A percentile compares a stretch with the other conserved stretches of the same genome.
phyloP scores from a whole-genome alignment of 192 early-diverging fungal species.

The Entophlyctis luteolus region DNA sequence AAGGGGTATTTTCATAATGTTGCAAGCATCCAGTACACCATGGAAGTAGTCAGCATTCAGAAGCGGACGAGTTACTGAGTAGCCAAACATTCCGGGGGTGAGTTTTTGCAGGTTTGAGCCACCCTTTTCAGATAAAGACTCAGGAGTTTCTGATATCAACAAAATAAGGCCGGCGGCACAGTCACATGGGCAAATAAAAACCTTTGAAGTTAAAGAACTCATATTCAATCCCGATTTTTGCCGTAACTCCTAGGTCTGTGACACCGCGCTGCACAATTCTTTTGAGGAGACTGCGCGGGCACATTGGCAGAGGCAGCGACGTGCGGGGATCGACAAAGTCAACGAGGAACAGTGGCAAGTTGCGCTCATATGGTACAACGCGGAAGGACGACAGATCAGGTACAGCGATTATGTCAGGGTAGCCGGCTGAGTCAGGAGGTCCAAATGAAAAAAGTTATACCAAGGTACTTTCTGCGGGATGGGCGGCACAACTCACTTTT shows the following conservation, averaged over 20 bases:
- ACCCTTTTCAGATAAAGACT: constrained; percentile 59
- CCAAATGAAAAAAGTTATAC: neutral
- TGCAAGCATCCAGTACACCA: constrained; percentile 62
- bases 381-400: constrained; percentile 65
- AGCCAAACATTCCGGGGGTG: constrained; percentile 81
- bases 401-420: constrained; percentile 60
- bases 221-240: constrained; percentile 60
- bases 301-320: constrained; percentile 53
- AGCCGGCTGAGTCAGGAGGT: constrained; percentile 29
- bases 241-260: constrained; percentile 32
- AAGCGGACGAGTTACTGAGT: constrained; percentile 64
- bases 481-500: constrained; percentile 31
- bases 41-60: constrained; percentile 68
- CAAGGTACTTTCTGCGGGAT: no score
- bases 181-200: constrained; percentile 19
- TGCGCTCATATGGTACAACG: constrained; percentile 68
- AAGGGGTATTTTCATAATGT: constrained; percentile 52
- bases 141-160: constrained; percentile 59
- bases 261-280: constrained; percentile 37
- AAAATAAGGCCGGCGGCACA: neutral
- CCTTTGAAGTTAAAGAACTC: constrained; percentile 81
- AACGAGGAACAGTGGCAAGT: constrained; percentile 69
- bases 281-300: constrained; percentile 62
- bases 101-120: constrained; percentile 54
- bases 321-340: constrained; percentile 61